Evolutionary conservation across 2,329 filamentous ascomycete genomes (phyloP).

Genomic region (Hypoxylon sp.): DNA sequence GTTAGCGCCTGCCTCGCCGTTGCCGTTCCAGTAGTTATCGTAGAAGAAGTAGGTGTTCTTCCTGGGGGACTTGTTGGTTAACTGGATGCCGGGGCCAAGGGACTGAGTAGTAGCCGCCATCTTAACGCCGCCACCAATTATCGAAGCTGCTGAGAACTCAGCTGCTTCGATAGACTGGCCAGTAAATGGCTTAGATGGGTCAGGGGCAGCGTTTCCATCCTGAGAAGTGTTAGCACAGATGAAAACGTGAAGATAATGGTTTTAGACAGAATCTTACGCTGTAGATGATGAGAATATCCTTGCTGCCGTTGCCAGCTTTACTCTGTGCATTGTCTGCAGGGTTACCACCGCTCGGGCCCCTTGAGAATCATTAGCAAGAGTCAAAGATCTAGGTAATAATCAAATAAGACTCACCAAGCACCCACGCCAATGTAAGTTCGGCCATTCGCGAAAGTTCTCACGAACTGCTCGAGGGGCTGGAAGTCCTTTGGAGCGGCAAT

Average conservation of each 20-base stretch:
- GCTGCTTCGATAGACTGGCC: conserved; percentile 34
- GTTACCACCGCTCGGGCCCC: conserved; percentile 54
- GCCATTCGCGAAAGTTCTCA: conserved; percentile 57
- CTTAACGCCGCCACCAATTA: not conserved
- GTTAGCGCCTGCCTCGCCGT: conserved; percentile 58
- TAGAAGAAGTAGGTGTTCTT: conserved; percentile 58
- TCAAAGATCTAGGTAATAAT: not conserved
- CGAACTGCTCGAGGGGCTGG: conserved; percentile 55
- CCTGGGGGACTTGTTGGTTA: conserved; percentile 56
- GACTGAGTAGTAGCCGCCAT: conserved; percentile 30
- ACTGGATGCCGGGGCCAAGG: conserved; percentile 54
- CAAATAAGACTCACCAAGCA: conserved; percentile 47
- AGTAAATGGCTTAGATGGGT: conserved; percentile 45
- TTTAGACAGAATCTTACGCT: conserved; percentile 50
- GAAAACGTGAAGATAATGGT: not conserved
- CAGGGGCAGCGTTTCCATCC: conserved; percentile 47
- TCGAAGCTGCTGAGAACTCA: conserved; percentile 11
- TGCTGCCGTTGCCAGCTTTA: conserved; percentile 57
- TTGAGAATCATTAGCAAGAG: conserved; percentile 28
- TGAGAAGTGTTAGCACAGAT: conserved; percentile 18
- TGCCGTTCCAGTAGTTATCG: conserved; percentile 60
- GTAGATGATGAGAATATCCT: conserved; percentile 58
- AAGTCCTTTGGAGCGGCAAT: conserved; percentile 57
- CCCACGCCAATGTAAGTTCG: conserved; percentile 60
- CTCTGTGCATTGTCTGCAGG: conserved; percentile 56